Base-by-base conservation (phyloP, 2,329 filamentous ascomycete species). In the Venturia oleaginea region DNA sequence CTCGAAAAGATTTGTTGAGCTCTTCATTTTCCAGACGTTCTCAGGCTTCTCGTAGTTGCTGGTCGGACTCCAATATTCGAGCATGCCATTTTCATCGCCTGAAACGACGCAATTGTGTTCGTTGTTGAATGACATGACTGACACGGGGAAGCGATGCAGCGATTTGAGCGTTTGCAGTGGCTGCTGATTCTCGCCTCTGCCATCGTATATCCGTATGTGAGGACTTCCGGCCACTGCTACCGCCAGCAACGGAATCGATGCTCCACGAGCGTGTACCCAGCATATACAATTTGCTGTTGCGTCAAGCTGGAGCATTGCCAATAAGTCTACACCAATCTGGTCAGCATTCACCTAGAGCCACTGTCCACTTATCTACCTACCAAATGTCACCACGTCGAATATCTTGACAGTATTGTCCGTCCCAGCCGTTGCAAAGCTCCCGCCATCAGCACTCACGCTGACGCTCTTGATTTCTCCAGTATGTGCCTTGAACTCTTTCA, bases 401-500 rank as follows among this genome's bases (percentile, higher is more conserved):
- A 95, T 89, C 78, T 92, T 93, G 73, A 95, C 79, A 1, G 87
- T 90, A 67, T 86, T 85, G 76, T 95, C 91, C 48, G 74, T 78
- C 42, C 94, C 94, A 6, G 88, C 89, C 7, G 92, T 96, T 62
- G 93, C 95, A 80, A 95, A 99, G 76, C 90, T 96, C 71, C 92
- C 84, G 0, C 94, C 94, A 75, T 99, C 94, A 48, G 87, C 84
- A 76, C 93, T 97, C 67, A 90, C 88, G 43, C 87, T 94, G 55
- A 94, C 90, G 34, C 88, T 89, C 66, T 82, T 86, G 72, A 97
- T 91, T 72, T 95, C 91, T 62, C 91, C 90, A 65, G 84, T 82
- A 76, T 99, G 95, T 8, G 94, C 92, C 72, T 87, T 88, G 79
- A 96, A 99, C 77, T 99, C 92, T 78, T 99, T 99, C 63, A 97